phyloP scores from a whole-genome alignment of 495 filamentous ascomycete genomes.

The Lophiostoma macrostomum region DNA sequence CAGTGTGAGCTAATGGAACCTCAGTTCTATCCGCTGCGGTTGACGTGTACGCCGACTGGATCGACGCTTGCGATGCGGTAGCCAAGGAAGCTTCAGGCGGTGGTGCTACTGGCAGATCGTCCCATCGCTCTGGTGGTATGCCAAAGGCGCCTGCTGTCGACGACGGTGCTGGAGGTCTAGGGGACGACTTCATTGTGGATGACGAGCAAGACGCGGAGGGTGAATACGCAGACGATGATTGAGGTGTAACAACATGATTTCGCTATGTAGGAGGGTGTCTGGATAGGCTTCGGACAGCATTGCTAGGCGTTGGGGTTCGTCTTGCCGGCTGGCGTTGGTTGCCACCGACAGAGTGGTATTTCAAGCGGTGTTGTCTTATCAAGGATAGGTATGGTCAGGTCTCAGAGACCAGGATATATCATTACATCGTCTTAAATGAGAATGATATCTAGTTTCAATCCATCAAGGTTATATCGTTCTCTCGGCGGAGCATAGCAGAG shows the following conservation, averaged over 20 bases:
- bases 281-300: too few species aligned
- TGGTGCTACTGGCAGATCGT: slow-evolving; percentile 5
- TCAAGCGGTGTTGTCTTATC: too few species aligned
- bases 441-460: too few species aligned
- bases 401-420: too few species aligned
- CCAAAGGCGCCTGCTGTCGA: slow-evolving; percentile 31
- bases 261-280: too few species aligned
- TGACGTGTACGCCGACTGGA: slow-evolving; percentile 97
- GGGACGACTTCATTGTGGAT: slow-evolving; percentile 37
- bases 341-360: too few species aligned
- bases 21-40: slow-evolving; percentile 82
- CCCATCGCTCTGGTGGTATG: slow-evolving; percentile 15
- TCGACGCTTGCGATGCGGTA: slow-evolving; percentile 88
- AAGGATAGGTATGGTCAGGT: too few species aligned
- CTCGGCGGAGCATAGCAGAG: too few species aligned
- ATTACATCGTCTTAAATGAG: too few species aligned
- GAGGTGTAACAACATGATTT: slow-evolving; percentile 33
- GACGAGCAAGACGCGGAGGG: slow-evolving; percentile 42
- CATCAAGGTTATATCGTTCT: too few species aligned
- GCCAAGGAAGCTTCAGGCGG: slow-evolving; percentile 51
- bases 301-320: too few species aligned
- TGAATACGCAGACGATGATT: slow-evolving; percentile 50
- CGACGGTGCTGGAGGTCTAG: slow-evolving; percentile 34
- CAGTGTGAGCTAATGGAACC: not conserved
- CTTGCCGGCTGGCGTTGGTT: too few species aligned